phyloP scores from a whole-genome alignment of 345 rosid species.

The Dipteronia dyeriana region DNA sequence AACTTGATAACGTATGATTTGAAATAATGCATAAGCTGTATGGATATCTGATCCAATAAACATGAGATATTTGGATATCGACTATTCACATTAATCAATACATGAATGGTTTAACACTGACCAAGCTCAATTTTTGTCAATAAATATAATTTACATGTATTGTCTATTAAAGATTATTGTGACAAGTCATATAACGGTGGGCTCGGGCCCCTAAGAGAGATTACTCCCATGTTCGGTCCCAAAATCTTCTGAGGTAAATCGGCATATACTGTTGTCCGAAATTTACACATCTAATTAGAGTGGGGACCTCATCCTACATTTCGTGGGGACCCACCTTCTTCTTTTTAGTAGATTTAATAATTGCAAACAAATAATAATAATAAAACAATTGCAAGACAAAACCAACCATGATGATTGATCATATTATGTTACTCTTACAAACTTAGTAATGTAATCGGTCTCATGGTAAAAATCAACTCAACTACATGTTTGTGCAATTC shows the following conservation, averaged over 20 bases:
- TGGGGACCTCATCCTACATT: not conserved
- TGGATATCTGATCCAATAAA: no score
- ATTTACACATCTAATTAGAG: not conserved
- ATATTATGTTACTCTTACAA: not conserved
- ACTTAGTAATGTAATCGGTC: not conserved
- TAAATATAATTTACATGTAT: not conserved
- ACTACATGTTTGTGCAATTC: not conserved
- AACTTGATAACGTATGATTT: no score
- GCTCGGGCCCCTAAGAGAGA: not conserved
- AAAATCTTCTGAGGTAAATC: conserved; percentile 1
- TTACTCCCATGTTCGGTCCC: not conserved
- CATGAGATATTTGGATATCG: no score
- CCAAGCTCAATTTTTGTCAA: no score
- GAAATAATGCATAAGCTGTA: no score
- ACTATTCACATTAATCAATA: no score
- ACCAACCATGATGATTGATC: not conserved
- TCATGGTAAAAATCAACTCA: no score
- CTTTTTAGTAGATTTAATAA: no score
- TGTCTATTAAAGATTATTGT: not conserved
- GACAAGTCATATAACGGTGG: not conserved
- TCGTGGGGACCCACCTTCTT: not conserved
- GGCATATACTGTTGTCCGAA: not conserved
- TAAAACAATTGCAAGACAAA: not conserved
- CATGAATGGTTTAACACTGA: no score
- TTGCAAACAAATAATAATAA: no score